Evolutionary conservation across 768 basidiomycete genomes (phyloP).

Genomic region (Rhodotorula toruloides): DNA sequence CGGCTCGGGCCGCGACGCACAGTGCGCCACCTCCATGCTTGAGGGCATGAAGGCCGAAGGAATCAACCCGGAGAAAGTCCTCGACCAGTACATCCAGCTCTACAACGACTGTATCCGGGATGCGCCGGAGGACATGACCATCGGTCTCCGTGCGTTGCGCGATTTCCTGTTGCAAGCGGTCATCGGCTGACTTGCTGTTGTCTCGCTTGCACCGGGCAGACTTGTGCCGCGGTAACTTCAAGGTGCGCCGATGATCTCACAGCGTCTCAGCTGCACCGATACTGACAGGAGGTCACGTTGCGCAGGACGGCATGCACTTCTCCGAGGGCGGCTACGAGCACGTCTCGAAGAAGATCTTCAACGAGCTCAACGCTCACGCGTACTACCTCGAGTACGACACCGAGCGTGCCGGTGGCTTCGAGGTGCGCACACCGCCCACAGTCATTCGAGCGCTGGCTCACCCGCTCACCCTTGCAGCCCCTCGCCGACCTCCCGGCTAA

Average conservation of each 20-base stretch:
- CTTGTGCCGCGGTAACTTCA: conserved; percentile 42
- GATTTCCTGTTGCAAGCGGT: no score
- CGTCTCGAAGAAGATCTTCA: conserved; percentile 44
- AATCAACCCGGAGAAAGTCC: conserved; percentile 60
- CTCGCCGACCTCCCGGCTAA: conserved; percentile 40
- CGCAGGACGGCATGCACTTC: conserved; percentile 38
- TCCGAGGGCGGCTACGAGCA: conserved; percentile 43
- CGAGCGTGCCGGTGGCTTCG: conserved; percentile 42
- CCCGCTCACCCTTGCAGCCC: conserved; percentile 31
- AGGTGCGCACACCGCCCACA: conserved; percentile 3
- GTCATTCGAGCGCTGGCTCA: no score
- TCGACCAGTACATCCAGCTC: conserved; percentile 62
- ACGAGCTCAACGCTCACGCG: conserved; percentile 39
- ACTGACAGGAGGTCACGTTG: background rate
- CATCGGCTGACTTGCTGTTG: no score
- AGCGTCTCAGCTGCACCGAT: background rate
- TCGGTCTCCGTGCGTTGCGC: no score
- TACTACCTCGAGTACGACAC: conserved; percentile 46
- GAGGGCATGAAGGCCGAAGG: conserved; percentile 59
- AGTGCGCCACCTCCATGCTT: conserved; percentile 57
- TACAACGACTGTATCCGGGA: conserved; percentile 49
- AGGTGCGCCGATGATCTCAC: conserved; percentile 3
- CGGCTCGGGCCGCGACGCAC: conserved; percentile 46
- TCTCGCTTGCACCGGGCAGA: no score
- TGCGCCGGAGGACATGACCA: conserved; percentile 41